Base-by-base conservation (phyloP, 2,329 filamentous ascomycete genomes). In the Verticillium nubilum region DNA sequence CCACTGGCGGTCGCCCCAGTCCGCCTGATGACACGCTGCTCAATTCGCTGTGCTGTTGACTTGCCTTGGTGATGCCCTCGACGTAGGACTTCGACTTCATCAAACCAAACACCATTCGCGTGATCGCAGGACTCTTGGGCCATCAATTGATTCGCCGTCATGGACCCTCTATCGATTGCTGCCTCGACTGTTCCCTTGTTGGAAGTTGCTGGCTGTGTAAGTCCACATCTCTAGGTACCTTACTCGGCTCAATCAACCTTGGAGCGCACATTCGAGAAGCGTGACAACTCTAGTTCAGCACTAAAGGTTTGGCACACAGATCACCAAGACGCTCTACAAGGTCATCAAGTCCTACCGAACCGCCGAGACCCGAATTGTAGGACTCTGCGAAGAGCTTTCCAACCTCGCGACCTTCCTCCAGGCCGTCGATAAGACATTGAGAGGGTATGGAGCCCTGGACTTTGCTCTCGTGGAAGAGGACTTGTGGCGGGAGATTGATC, bases 401-500 rank as follows among this genome's bases (percentile, higher is more conserved):
- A 58, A 62, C 25, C 59, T 69, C 23, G 63, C 63, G 4, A 47
- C n/a, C 37, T 47, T 47, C 4, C 37, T 47, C 7, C n/a, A 65
- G 19, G 58, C 64, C 23, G 61, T 69, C 27, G 60, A 64, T n/a
- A 58, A 58, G 6, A 60, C 63, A 2, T 52, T 69, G 25, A 63
- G 66, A 19, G 61, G 62, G 29, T 67, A 64, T 52, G 62, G 60
- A 2, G 53, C 61, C 3, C 62, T 61, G 29, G 66, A 67, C 33
- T 58, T 69, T 15, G 61, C 62, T 1, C 58, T 60, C 9, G 57
- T 67, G 6, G 64, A 68, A 15, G 63, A 64, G 9, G 61, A 63
- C 1, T 54, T 70, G 9, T 68, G 66, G 67, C 63, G 61, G 17
- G 66, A 67, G 50, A 67, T 63, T 52, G 61, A 65, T 10, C 54